Evolutionary conservation across 2,329 filamentous ascomycete genomes (phyloP), one percentile per base, ranked within the genome.

Genomic region (Colletotrichum ledebouriae): DNA sequence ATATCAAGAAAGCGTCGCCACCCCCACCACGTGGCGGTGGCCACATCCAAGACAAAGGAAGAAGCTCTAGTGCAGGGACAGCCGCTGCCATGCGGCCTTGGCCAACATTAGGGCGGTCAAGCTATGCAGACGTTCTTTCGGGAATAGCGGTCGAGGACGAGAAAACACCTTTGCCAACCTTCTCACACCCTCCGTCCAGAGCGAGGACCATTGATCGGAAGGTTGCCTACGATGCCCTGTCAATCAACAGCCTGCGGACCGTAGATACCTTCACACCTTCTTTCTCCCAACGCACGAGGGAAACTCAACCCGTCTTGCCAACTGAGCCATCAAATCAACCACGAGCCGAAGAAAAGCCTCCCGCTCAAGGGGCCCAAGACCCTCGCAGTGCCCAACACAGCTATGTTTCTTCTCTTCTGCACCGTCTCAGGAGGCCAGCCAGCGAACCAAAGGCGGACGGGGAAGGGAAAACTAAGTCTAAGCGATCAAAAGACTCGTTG

Each of bases 1-100:
- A 80, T 52, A 82, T 86, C 67, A 80, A 77, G 3, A 77, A 75
- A 64, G 75, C 70, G 1, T 78, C 80, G 13, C 78, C 80, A 9
- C 75, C 78, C 0, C 73, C 76, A 13, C 69, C 73, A 25, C 69
- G 74, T 68, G 73, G 75, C 12, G 71, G 74, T 11, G 74, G 75
- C 9, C 63, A 70, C 55, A 72, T 78, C 7, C 73, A 74, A 37
- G 75, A 76, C 55, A 72, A 66, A 44, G 73, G 56, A 42, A 70
- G 61, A 66, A 73, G 67, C 58, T 69, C 59, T 20, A 73, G 59
- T 49, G 70, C 67, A 25, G 75, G 67, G 50, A 73, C 49, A 47
- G 15, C 47, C 55, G 72, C 49, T 39, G 17, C 52, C 49, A 67
- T 49, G 56, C 76, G 75, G 20, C 82, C 75, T 11, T 76, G 70